Evolutionary conservation across 1,139 yeast species (phyloP), one percentile per base, ranked within the genome.

Genomic region (Pichia cactophila): DNA sequence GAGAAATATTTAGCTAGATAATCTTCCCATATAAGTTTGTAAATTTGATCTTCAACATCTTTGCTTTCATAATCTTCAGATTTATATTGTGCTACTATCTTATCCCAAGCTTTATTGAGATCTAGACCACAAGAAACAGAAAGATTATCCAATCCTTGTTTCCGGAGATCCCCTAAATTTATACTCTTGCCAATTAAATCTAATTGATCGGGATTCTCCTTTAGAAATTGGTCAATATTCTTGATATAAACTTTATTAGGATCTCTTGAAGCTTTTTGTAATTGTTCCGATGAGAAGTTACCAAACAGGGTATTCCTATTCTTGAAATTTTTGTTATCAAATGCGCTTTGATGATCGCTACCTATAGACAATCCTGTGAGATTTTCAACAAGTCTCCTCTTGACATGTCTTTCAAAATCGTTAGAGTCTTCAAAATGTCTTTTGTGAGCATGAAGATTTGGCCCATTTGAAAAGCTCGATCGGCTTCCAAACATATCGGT

Each of bases 201-300:
- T 20, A 54, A 31, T 26, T 51, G 52, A 33, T 56, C 59, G 1
- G 56, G 55, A 40, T 57, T 56, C n/a, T 58, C 61, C n/a, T 51
- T 46, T 7, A 58, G 45, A 36, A 55, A 58, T 26, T 56, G 55
- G 41, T 58, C 61, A 14, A 58, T 58, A 29, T 57, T 54, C n/a
- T 37, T 46, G 10, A 58, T 58, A 14, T 53, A 45, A 6, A 58
- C 50, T 26, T 33, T 52, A 39, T 56, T 49, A 0, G 58, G 54
- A 41, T 54, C 52, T 3, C 26, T 20, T 3, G 49, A n/a, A 10
- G 52, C 49, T 28, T 28, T 47, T 8, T 51, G 42, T 7, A 51
- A 28, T 33, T 51, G 52, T 33, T 51, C 54, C 11, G 33, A 10
- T 12, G 52, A 42, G 20, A 45, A 49, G 2, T 43, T 29, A 5